Base-by-base conservation (phyloP, 2,329 filamentous ascomycete species). In the Fusarium transvaalense region DNA sequence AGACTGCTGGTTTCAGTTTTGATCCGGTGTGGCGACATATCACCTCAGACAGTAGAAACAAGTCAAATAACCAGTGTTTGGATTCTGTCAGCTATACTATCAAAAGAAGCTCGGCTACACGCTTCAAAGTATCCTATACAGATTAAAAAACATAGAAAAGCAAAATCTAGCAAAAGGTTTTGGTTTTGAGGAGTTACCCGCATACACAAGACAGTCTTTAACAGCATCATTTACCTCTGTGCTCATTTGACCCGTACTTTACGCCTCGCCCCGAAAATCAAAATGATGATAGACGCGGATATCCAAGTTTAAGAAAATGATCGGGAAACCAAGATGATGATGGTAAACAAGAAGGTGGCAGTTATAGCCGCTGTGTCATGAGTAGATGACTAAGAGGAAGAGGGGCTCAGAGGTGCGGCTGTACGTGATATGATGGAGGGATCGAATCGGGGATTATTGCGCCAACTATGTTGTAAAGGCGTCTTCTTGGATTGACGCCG, bases 81-180 rank as follows among this genome's bases (percentile, higher is more conserved):
- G 21, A 64, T 58, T 64, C 37, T 56, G 27, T 23, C n/a, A 23
- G 7, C 42, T 43, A 23, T n/a, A 19, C 23, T 5, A 29, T 19
- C 5, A 35, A 32, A 4, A 27, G 19, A 23, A 51, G 47, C 32
- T 14, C 34, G 15, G 7, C 19, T 23, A 34, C n/a, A 35, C 6
- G 19, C 19, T 31, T 15, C 15, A 10, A 29, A 25, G 2, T 8
- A 21, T 8, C 31, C 10, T 8, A 14, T 35, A 8, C 9, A 21
- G 15, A 37, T 8, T 8, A 25, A 6, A 29, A 38, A 19, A 64
- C 23, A 64, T 29, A 58, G 10, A 52, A 64, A 46, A 31, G 17
- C 6, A 3, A 31, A n/a, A 23, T 64, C 45, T 32, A 59, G 23
- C 23, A 27, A 27, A 12, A 35, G 27, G 12, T 14, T 42, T 42